Evolutionary conservation across 768 basidiomycete species (phyloP), one percentile per base, ranked within the genome.

Genomic region (Pisolithus microcarpus): DNA sequence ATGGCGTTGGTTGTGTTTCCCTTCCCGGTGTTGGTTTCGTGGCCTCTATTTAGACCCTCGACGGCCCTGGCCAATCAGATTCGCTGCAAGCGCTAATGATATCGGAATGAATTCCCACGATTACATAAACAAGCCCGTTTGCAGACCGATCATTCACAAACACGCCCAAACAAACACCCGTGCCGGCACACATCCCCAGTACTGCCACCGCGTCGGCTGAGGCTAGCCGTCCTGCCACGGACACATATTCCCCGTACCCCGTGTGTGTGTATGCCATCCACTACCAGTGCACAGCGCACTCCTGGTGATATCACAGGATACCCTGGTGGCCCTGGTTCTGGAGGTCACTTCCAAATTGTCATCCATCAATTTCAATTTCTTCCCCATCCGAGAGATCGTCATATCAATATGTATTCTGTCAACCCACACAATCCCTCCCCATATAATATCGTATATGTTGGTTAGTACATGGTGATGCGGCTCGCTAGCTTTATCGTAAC

Each of bases 91-190:
- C 30, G 30, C 30, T 9, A 9, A 30, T 10, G 10, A 30, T 34
- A 34, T 34, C 34, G 34, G 34, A 15, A 34, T 34, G 34, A 34
- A 15, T 54, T 66, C 62, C 53, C 65, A 65, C 60, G 56, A 21
- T 59, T 58, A 65, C 61, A 3, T 49, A 52, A 58, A 48, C 43
- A 23, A 52, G 55, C 51, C 56, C 61, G 53, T 62, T 45, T 49
- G 49, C 62, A 57, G 54, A 49, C 64, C 63, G 64, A 65, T 62
- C 65, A 65, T 48, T 53, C 47, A 9, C 15, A 59, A 63, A 64
- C 8, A 63, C 0, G 36, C 0, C 43, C 46, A 61, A 61, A 61
- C 4, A 62, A 21, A 5, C n/a, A 28, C 39, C 4, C 45, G 13
- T 64, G 49, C 43, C 60, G 62, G 60, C 62, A 34, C 34, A 61